Evolutionary conservation across 2,329 filamentous ascomycete species (phyloP).

Genomic region (Dryadomyces quercivorus): DNA sequence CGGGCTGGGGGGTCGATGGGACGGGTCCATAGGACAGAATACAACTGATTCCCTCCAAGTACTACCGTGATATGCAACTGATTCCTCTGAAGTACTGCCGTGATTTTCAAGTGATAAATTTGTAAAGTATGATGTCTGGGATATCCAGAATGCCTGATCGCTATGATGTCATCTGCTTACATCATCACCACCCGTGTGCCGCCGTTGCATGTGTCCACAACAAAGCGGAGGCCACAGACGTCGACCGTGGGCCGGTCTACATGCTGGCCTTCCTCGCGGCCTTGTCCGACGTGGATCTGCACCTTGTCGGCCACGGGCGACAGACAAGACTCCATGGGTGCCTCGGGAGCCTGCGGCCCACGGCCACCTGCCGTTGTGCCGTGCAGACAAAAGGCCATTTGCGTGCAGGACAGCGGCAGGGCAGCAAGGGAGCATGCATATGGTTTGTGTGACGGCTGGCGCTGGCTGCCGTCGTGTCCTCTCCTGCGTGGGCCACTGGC

Average conservation of each 20-base stretch:
- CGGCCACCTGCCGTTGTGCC: not conserved
- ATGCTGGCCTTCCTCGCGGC: not conserved
- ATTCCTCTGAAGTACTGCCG: too few relatives aligned
- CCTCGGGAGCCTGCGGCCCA: not conserved
- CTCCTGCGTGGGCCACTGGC: not conserved
- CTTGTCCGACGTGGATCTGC: not conserved
- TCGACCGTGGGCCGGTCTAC: not conserved
- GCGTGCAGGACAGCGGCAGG: not conserved
- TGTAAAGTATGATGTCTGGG: too few relatives aligned
- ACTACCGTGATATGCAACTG: too few relatives aligned
- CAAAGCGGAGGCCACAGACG: constrained; percentile 2
- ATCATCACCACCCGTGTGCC: not conserved
- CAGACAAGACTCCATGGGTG: not conserved
- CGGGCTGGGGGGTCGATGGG: too few relatives aligned
- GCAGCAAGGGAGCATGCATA: not conserved
- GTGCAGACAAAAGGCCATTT: constrained; percentile 3
- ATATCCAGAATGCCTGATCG: too few relatives aligned
- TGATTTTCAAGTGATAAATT: too few relatives aligned
- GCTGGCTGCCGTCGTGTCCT: too few relatives aligned
- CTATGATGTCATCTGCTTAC: not conserved
- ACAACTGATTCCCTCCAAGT: too few relatives aligned
- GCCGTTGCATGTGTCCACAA: constrained; percentile 3
- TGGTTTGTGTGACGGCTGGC: not conserved
- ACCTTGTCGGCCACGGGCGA: not conserved
- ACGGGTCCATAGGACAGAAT: too few relatives aligned